A percentile compares a stretch with the other conserved stretches of the same genome.
Conservation (phyloP, 352 stramenopile genomes). For the Phytophthora pluvialis region DNA sequence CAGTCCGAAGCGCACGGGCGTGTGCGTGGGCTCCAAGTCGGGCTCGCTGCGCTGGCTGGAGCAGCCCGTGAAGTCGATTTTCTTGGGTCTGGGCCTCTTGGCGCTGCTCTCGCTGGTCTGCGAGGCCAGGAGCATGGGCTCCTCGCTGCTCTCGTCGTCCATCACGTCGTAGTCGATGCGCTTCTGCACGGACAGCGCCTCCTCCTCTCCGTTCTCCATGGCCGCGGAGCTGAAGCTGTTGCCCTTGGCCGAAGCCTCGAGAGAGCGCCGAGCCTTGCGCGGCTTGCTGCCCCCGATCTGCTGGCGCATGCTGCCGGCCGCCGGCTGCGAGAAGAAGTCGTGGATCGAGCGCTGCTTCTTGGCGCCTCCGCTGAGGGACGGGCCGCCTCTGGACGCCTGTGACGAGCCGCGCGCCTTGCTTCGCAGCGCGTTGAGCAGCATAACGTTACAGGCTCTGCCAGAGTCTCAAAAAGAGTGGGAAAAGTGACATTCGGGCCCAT, state of each 20-base stretch:
- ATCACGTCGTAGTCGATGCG: constrained; percentile 78
- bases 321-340: constrained; percentile 79
- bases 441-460: constrained; percentile 5
- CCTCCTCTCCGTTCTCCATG: constrained; percentile 39
- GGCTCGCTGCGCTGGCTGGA: constrained; percentile 79
- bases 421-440: constrained; percentile 50
- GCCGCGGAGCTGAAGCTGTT: constrained; percentile 23
- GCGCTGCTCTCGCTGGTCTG: constrained; percentile 46
- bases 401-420: constrained; percentile 39
- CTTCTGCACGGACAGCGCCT: constrained; percentile 62
- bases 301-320: constrained; percentile 17
- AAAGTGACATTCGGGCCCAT: neutral
- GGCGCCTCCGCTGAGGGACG: constrained; percentile 13
- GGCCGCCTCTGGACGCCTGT: constrained; percentile 10
- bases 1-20: constrained; percentile 34
- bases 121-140: constrained; percentile 33
- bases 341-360: constrained; percentile 90
- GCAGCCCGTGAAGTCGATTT: constrained; percentile 74
- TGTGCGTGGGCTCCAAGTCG: constrained; percentile 57
- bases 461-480: neutral
- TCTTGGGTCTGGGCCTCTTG: constrained; percentile 56
- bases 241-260: constrained; percentile 40
- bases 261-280: constrained; percentile 44
- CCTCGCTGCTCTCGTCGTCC: constrained; percentile 65
- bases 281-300: constrained; percentile 23